Percentiles rank a stretch among this genome's conserved stretches.
Evolutionary conservation across 2,329 filamentous ascomycete species (phyloP).

Genomic region (Rhynchosporium secalis): DNA sequence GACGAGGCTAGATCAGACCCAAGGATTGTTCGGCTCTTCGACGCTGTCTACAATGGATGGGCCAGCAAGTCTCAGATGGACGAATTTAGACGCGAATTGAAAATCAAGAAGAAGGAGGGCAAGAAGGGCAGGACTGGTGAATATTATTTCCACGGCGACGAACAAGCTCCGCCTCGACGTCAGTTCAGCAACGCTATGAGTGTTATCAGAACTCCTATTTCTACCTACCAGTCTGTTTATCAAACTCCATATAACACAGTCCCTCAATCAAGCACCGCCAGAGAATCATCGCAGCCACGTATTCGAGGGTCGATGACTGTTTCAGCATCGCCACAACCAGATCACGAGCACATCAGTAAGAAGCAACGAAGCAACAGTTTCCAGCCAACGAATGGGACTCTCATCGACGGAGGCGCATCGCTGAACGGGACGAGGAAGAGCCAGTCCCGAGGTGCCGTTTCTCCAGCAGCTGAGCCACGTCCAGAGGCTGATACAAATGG

Average conservation of each 20-base stretch:
- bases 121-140: slow-evolving; percentile 53
- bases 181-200: slow-evolving; percentile 20
- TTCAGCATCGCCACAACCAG: slow-evolving; percentile 27
- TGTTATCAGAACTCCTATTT: slow-evolving; percentile 24
- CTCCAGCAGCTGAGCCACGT: not conserved
- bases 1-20: slow-evolving; percentile 55
- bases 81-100: slow-evolving; percentile 53
- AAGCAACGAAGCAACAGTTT: slow-evolving; percentile 33
- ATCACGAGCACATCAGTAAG: slow-evolving; percentile 32
- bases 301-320: slow-evolving; percentile 10
- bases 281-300: slow-evolving; percentile 3
- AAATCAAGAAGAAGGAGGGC: slow-evolving; percentile 57
- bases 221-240: slow-evolving; percentile 29
- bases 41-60: slow-evolving; percentile 57
- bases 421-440: slow-evolving; percentile 17
- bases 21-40: slow-evolving; percentile 56
- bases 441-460: not conserved
- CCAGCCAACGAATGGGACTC: slow-evolving; percentile 21
- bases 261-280: slow-evolving; percentile 14
- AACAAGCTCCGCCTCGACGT: slow-evolving; percentile 28
- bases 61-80: slow-evolving; percentile 53
- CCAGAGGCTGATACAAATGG: slow-evolving; percentile 15
- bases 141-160: slow-evolving; percentile 51
- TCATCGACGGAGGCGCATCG: slow-evolving; percentile 25
- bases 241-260: slow-evolving; percentile 26